Conservation (phyloP, 2,329 filamentous ascomycete species). For the Pyricularia grisea region DNA sequence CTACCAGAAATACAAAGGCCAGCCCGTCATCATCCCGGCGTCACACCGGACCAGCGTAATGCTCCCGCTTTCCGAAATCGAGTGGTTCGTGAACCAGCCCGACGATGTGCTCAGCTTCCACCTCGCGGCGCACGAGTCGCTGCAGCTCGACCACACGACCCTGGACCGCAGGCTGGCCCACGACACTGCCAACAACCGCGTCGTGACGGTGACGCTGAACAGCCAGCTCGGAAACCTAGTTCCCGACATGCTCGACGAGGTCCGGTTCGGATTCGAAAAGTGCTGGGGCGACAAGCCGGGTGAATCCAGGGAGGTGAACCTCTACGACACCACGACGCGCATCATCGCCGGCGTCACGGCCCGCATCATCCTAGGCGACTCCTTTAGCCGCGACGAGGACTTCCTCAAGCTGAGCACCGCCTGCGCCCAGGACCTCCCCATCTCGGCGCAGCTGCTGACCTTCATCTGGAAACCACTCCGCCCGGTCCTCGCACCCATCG, state of each 20-base stretch:
- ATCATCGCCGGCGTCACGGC: conserved; percentile 20
- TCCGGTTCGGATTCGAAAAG: conserved; percentile 13
- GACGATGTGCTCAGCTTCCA: conserved; percentile 17
- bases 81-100: conserved; percentile 21
- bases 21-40: conserved; percentile 12
- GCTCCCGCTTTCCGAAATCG: conserved; percentile 17
- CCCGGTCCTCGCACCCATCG: conserved; percentile 13
- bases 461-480: conserved; percentile 13
- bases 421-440: conserved; percentile 16
- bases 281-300: conserved; percentile 15
- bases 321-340: conserved; percentile 16
- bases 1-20: background rate
- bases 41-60: conserved; percentile 13
- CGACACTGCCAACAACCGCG: conserved; percentile 15
- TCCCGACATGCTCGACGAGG: conserved; percentile 19
- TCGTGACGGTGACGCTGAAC: conserved; percentile 19
- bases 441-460: conserved; percentile 12
- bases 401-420: conserved; percentile 16
- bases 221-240: conserved; percentile 21
- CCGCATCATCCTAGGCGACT: conserved; percentile 20
- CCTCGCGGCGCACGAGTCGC: conserved; percentile 10
- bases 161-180: conserved; percentile 4
- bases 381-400: conserved; percentile 16
- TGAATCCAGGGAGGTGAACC: conserved; percentile 9
- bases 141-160: conserved; percentile 18